Evolutionary conservation across 2,329 filamentous ascomycete species (phyloP).

Genomic region (Penicillium thymicola): DNA sequence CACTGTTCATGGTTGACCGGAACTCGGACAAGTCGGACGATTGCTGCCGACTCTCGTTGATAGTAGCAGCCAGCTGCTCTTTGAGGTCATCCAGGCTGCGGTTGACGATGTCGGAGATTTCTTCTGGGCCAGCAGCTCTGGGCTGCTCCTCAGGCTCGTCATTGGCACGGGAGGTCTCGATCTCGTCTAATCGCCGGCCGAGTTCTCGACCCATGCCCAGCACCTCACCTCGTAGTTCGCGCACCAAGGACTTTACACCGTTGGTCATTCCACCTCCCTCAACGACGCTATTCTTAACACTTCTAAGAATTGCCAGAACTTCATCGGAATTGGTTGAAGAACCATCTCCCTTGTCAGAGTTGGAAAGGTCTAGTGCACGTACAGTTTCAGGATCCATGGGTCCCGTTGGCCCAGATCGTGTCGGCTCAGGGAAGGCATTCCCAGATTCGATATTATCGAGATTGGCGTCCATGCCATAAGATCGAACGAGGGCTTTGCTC

Average conservation of each 20-base stretch:
- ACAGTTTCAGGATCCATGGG: conserved; percentile 28
- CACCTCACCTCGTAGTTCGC: conserved; percentile 86
- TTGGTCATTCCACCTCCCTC: conserved; percentile 86
- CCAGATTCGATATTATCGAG: conserved; percentile 32
- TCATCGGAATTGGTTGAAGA: conserved; percentile 51
- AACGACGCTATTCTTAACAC: conserved; percentile 86
- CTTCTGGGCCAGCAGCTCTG: conserved; percentile 56
- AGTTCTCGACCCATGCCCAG: conserved; percentile 92
- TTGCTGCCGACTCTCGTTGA: conserved; percentile 70
- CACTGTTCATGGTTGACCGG: conserved; percentile 66
- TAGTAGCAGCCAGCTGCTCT: conserved; percentile 74
- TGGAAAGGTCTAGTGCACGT: conserved; percentile 24
- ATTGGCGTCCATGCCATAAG: conserved; percentile 28
- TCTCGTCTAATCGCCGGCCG: conserved; percentile 70
- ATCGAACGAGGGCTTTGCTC: conserved; percentile 53
- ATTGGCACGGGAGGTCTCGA: conserved; percentile 49
- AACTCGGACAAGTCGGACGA: conserved; percentile 63
- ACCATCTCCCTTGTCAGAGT: conserved; percentile 21
- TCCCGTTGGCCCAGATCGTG: conserved; percentile 32
- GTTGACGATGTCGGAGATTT: conserved; percentile 74
- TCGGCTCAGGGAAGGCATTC: conserved; percentile 38
- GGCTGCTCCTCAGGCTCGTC: conserved; percentile 45
- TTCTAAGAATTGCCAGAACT: conserved; percentile 74
- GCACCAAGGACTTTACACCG: conserved; percentile 85
- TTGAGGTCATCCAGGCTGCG: conserved; percentile 78